A percentile compares a stretch with the other conserved stretches of the same genome.
These are phyloP conservation scores for Rubus idaeus DNA, from an alignment of 306 rosid genomes.

Conservation along the genomic window DNA sequence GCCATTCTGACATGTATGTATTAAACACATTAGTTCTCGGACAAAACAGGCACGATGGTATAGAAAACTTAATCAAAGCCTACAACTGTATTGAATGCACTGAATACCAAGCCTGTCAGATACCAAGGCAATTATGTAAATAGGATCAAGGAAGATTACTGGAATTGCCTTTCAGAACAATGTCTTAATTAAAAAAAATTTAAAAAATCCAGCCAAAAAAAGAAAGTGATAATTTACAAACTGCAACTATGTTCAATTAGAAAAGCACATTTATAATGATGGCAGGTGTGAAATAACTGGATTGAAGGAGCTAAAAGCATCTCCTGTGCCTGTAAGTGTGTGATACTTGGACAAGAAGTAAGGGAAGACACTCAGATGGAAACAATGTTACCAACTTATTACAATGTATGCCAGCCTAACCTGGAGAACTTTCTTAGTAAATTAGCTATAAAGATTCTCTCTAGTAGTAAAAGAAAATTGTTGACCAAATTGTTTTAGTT, in stretches of 20 bases:
- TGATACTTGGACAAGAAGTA: neutral
- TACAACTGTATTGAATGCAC: neutral
- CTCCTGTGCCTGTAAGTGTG: neutral
- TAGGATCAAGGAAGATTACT: neutral
- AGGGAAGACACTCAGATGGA: neutral
- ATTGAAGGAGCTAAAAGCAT: neutral
- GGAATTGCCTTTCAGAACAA: neutral
- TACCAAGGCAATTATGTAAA: constrained; percentile 1
- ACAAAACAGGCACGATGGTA: constrained; percentile 16
- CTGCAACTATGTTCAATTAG: neutral
- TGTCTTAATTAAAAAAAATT: neutral
- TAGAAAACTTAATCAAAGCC: constrained; percentile 6
- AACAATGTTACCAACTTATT: neutral
- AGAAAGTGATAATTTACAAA: neutral
- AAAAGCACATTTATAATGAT: neutral
- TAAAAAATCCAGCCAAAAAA: neutral
- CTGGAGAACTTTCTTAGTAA: neutral
- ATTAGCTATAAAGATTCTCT: neutral
- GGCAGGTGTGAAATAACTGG: neutral
- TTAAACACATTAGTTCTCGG: constrained; percentile 26
- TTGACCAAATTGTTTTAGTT: neutral
- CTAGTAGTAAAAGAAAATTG: neutral
- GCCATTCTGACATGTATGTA: constrained; percentile 76
- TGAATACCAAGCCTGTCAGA: constrained; percentile 1
- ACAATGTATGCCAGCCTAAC: neutral